These are phyloP conservation scores for Anisodus acutangulus DNA, from an alignment of 257 asterid species.

Conservation along the genomic window DNA sequence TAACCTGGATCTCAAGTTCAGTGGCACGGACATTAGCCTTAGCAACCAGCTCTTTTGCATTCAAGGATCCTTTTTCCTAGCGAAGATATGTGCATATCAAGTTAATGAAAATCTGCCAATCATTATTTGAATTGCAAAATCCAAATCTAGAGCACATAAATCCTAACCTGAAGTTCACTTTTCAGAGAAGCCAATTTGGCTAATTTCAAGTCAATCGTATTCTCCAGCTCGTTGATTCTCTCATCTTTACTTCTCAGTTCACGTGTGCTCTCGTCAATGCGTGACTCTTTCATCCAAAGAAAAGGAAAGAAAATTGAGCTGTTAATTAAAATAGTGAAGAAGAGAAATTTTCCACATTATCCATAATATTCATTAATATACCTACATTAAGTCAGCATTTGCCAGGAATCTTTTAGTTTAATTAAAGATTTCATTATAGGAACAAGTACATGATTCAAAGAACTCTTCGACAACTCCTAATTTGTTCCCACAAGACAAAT, in stretches of 20 bases:
- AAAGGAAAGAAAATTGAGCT: background rate
- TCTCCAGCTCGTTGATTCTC: constrained; percentile 44
- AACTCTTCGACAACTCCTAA: background rate
- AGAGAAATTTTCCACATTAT: background rate
- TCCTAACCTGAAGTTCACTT: constrained; percentile 44
- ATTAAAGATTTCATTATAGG: background rate
- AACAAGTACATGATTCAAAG: background rate
- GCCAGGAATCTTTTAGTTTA: background rate
- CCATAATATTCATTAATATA: background rate
- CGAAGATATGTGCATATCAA: background rate
- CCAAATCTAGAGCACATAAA: background rate
- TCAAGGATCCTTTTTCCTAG: constrained; percentile 43
- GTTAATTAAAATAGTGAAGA: background rate
- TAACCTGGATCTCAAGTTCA: constrained; percentile 53
- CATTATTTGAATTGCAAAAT: background rate
- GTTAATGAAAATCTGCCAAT: background rate
- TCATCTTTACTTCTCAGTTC: constrained; percentile 48
- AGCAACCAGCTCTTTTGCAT: constrained; percentile 39
- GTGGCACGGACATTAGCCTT: constrained; percentile 42
- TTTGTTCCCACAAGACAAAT: background rate
- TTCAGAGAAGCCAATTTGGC: constrained; percentile 44
- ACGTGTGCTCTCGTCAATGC: constrained; percentile 37
- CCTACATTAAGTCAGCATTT: background rate
- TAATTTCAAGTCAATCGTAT: constrained; percentile 46
- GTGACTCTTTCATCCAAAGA: constrained; percentile 37